phyloP scores from a whole-genome alignment of 1,284 basidiomycete genomes.

The Ustilago tritici region DNA sequence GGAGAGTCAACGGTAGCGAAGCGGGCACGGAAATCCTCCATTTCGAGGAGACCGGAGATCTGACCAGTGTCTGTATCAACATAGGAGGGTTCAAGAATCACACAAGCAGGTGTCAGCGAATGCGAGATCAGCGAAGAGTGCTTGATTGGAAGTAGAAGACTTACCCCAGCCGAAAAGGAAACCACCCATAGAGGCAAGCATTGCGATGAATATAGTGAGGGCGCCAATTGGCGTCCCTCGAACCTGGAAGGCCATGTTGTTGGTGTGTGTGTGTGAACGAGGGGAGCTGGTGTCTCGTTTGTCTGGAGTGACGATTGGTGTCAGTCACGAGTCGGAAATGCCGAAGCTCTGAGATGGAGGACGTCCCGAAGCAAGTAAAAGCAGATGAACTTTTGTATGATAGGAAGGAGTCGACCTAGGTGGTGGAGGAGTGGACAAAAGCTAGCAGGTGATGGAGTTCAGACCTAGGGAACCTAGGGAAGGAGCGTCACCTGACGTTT shows the following conservation, averaged over 20 bases:
- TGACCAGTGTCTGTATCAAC: conserved; percentile 76
- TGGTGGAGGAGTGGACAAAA: background rate
- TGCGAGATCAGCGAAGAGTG: background rate
- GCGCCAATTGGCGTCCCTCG: conserved; percentile 65
- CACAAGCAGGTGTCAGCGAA: background rate
- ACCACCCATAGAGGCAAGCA: conserved; percentile 81
- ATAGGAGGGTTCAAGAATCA: background rate
- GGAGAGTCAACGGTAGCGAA: conserved; percentile 71
- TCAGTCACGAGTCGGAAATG: background rate
- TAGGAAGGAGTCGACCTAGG: background rate
- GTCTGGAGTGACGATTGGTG: background rate
- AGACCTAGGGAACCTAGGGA: background rate
- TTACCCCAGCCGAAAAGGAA: conserved; percentile 76
- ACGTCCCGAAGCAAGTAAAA: too few relatives aligned
- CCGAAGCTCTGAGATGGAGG: background rate
- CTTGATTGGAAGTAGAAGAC: background rate
- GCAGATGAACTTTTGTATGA: too few relatives aligned
- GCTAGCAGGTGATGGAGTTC: background rate
- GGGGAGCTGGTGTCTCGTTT: background rate
- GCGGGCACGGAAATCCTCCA: conserved; percentile 78
- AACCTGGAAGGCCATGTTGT: conserved; percentile 48
- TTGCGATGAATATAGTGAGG: conserved; percentile 77
- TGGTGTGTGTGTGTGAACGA: too few relatives aligned
- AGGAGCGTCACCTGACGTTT: too few relatives aligned
- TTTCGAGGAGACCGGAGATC: conserved; percentile 81